Conservation (phyloP, 805 yeast species). For the Osmozyma mogii region DNA sequence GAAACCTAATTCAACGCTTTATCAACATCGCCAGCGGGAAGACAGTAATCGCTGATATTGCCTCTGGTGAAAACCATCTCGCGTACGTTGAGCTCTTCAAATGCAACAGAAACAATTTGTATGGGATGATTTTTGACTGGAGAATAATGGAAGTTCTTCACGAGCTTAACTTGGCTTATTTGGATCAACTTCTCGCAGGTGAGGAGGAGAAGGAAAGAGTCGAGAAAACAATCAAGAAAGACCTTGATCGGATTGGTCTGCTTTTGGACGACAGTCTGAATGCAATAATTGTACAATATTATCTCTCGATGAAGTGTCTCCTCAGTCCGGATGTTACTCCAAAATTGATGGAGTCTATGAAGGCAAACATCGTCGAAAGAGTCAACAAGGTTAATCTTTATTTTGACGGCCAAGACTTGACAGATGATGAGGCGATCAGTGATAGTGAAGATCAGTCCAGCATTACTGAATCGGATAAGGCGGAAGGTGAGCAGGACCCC, state of each 20-base stretch:
- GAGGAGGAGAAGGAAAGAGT: conserved; percentile 8
- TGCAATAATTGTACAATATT: conserved; percentile 10
- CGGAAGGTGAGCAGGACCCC: not conserved
- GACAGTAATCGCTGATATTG: conserved; percentile 19
- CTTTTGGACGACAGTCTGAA: conserved; percentile 5
- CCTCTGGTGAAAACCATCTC: conserved; percentile 21
- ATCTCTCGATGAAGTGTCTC: conserved; percentile 17
- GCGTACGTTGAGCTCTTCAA: conserved; percentile 24
- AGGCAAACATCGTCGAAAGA: conserved; percentile 11
- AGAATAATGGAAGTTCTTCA: conserved; percentile 28
- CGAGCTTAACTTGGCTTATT: conserved; percentile 23
- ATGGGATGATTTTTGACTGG: conserved; percentile 25
- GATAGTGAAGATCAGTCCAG: conserved; percentile 9
- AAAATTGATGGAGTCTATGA: conserved; percentile 11
- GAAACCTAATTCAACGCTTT: conserved; percentile 18
- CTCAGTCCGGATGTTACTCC: conserved; percentile 16
- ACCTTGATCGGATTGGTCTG: conserved; percentile 10
- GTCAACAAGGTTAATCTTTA: conserved; percentile 16
- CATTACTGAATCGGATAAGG: conserved; percentile 1
- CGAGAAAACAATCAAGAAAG: conserved; percentile 8
- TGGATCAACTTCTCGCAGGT: conserved; percentile 10
- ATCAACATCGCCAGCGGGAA: conserved; percentile 16
- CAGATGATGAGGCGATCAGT: conserved; percentile 18
- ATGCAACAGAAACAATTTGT: conserved; percentile 15
- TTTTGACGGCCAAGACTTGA: conserved; percentile 23